A percentile compares a stretch with the other conserved stretches of the same genome.
phyloP scores from a whole-genome alignment of 495 filamentous ascomycete genomes.

The Xylaria intraflava region DNA sequence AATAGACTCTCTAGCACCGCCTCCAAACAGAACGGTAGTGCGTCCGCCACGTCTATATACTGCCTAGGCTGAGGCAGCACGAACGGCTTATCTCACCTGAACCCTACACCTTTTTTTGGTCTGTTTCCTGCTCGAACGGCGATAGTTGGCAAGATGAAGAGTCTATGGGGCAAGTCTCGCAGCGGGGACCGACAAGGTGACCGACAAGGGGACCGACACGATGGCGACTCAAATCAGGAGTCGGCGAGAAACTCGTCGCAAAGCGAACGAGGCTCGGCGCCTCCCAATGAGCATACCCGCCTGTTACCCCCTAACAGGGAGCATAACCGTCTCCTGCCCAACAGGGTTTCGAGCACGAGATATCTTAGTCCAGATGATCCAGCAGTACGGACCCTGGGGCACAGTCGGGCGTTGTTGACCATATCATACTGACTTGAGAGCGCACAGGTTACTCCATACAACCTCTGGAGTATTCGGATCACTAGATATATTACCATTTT shows the following conservation, averaged over 20 bases:
- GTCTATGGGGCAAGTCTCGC: conserved; percentile 18
- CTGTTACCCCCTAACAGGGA: no score
- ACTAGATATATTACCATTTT: conserved; percentile 66
- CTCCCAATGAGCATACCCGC: conserved; percentile 67
- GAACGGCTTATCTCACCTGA: no score
- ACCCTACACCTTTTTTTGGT: no score
- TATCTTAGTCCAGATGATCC: conserved; percentile 92
- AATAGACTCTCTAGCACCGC: background rate
- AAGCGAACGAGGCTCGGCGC: conserved; percentile 11
- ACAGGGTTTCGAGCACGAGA: conserved; percentile 45
- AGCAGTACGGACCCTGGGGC: conserved; percentile 52
- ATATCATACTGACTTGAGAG: conserved; percentile 8
- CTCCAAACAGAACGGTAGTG: no score
- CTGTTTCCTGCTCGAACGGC: background rate
- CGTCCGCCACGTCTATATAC: no score
- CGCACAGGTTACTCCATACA: conserved; percentile 88
- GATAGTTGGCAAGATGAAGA: conserved; percentile 39
- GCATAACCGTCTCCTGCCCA: conserved; percentile 64
- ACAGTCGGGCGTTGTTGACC: background rate
- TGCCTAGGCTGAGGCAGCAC: background rate
- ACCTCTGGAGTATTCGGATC: conserved; percentile 80
- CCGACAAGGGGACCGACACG: conserved; percentile 27
- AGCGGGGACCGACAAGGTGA: conserved; percentile 32
- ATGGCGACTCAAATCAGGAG: conserved; percentile 5
- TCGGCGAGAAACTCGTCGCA: conserved; percentile 13